Base-by-base conservation (phyloP, 257 asterid genomes). In the Cordia subcordata region DNA sequence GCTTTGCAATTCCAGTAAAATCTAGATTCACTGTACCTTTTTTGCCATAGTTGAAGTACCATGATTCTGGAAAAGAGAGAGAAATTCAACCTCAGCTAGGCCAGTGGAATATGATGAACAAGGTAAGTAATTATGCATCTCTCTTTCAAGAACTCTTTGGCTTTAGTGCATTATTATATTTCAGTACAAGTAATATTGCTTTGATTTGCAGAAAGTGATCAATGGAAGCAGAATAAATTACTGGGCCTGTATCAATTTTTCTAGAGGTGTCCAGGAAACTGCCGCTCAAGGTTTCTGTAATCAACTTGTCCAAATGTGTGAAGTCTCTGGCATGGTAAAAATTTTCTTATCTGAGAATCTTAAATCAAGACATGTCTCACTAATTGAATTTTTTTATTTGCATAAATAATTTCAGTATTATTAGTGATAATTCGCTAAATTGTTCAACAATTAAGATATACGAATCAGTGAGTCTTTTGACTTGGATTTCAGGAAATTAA, bases 101-200 rank as follows among this genome's bases (percentile, higher is more conserved):
- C 20, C 73, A 61, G 63, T 72, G 77, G 77, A 72, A 67, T 42
- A 72, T 72, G 77, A 62, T 55, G 38, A 72, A 72, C 44, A 72
- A 72, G 73, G 77, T 72, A 66, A 61, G 14, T 37, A 17, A 35
- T 32, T 45, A 45, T 4, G 21, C 47, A 17, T 40, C 12, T 1
- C 0, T 33, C 18, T 6, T 21, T 35, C 33, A 47, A 9, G 15
- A 49, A n/a, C 8, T 17, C 15, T 11, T 21, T 23, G 8, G 22
- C 47, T 42, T 23, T 62, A 13, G 45, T 14, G 19, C 53, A 12
- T 11, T 13, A 22, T 20, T 42, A 46, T 51, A 39, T 39, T 68
- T 45, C 35, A 37, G n/a, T 21, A 46, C 17, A 44, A 5, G n/a
- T 49, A 53, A 57, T 47, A 17, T 0, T 57, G 40, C 18, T 63